Evolutionary conservation across 2,329 filamentous ascomycete genomes (phyloP), one percentile per base, ranked within the genome.

Genomic region (Metarhizium sp.): DNA sequence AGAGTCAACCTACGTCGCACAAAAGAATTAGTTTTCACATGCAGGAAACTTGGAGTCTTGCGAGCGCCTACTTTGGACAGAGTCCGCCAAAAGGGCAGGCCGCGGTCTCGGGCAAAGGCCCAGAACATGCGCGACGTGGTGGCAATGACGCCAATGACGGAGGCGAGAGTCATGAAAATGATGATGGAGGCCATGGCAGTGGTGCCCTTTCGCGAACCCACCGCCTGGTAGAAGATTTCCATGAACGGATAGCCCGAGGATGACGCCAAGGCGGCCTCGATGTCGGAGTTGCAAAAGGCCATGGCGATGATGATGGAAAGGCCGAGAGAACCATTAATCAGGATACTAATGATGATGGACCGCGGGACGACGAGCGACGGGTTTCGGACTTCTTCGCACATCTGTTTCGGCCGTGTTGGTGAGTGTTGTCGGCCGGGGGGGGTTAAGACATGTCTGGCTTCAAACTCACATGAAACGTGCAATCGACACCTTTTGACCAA

Each of bases 41-140:
- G 43, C 43, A 10, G 10, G 32, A 16, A 7, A 30, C 18, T 46
- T 1, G 0, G 2, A 1, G 40, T 6, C 11, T 46, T 25, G n/a
- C 18, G 18, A 3, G 7, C 43, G 16, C 43, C 51, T 10, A 69
- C 63, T 30, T 62, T 62, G 0, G 66, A 67, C 2, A 69, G 42
- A 2, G 59, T 58, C 32, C 57, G 49, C 63, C 65, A 69, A 16
- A 61, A 63, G 4, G 68, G 68, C 40, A 70, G 55, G 4, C 64
- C 68, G 0, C 62, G 62, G 20, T 71, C 68, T 4, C 68, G 63
- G 1, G 68, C 62, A 60, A 82, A 82, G 0, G 80, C 77, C 76
- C 77, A 83, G 14, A 79, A 74, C 55, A 81, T 75, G 16, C 80
- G 73, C 0, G 80, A 82, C 0, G 81, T 79, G 0, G 82, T 78